phyloP scores from a whole-genome alignment of 1,284 basidiomycete genomes.

The Ceratobasidium papillatum region DNA sequence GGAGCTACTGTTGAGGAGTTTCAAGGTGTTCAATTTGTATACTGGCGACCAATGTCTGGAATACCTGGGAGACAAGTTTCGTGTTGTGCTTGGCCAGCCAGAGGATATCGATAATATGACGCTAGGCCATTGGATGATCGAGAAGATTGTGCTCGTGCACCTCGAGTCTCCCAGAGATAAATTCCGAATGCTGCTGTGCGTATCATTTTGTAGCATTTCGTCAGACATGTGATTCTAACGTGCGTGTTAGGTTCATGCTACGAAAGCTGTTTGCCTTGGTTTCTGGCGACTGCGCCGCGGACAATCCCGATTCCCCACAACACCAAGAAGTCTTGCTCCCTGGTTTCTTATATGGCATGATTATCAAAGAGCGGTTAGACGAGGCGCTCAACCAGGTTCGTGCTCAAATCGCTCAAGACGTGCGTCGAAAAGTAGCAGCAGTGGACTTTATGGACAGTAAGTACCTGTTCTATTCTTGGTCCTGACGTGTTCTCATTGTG shows the following conservation, averaged over 20 bases:
- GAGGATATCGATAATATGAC: constrained; percentile 92
- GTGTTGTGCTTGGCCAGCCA: constrained; percentile 89
- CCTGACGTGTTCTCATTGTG: not conserved
- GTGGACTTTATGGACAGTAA: constrained; percentile 89
- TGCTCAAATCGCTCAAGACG: constrained; percentile 76
- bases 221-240: not conserved
- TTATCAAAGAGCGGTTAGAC: constrained; percentile 97
- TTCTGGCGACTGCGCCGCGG: constrained; percentile 88
- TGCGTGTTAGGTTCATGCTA: constrained; percentile 86
- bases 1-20: constrained; percentile 95
- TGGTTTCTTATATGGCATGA: constrained; percentile 93
- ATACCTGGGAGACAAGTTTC: constrained; percentile 98
- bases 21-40: constrained; percentile 90
- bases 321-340: constrained; percentile 98
- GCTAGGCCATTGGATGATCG: constrained; percentile 85
- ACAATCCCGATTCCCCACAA: constrained; percentile 99
- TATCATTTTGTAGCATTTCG: constrained; percentile 43
- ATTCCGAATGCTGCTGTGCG: constrained; percentile 93
- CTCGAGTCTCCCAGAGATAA: constrained; percentile 92
- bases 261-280: constrained; percentile 95
- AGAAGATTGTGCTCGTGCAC: constrained; percentile 91
- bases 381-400: constrained; percentile 85
- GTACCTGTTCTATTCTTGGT: constrained; percentile 48
- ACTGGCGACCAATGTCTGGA: constrained; percentile 95
- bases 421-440: constrained; percentile 72